phyloP scores from a whole-genome alignment of 768 basidiomycete species.

The Suillus hirtellus region DNA sequence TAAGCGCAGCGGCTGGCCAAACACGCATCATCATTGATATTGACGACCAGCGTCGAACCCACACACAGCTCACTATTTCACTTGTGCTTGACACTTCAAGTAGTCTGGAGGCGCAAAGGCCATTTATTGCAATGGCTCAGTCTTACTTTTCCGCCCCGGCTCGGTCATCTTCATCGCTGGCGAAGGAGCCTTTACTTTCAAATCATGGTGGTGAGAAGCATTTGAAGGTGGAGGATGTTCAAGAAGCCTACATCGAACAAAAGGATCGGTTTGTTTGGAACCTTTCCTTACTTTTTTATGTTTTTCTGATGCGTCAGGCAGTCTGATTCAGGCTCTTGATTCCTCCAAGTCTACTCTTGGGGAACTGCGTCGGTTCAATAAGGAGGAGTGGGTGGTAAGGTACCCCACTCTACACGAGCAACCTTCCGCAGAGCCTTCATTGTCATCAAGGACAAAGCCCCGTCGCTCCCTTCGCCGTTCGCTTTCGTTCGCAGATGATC shows the following conservation, averaged over 20 bases:
- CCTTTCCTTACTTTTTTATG: not conserved
- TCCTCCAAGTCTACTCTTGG: constrained; percentile 65
- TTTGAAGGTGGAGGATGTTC: constrained; percentile 67
- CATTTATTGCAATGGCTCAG: constrained; percentile 7
- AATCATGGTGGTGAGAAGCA: constrained; percentile 25
- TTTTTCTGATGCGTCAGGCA: constrained; percentile 30
- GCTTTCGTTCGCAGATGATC: constrained; percentile 85
- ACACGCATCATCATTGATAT: constrained; percentile 1
- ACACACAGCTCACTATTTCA: not conserved
- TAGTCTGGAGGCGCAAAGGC: not conserved
- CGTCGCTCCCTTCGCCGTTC: constrained; percentile 60
- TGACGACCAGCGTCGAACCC: not conserved
- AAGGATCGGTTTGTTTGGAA: constrained; percentile 63
- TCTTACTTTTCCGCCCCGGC: constrained; percentile 8
- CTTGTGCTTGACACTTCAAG: constrained; percentile 9
- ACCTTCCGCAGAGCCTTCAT: constrained; percentile 26
- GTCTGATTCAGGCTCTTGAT: constrained; percentile 77
- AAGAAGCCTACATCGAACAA: constrained; percentile 72
- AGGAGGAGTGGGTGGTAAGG: constrained; percentile 82
- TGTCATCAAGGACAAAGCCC: constrained; percentile 26
- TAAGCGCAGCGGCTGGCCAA: constrained; percentile 1
- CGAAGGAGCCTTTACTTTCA: constrained; percentile 18
- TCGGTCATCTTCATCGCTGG: constrained; percentile 7
- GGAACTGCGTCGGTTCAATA: constrained; percentile 79
- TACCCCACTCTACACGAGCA: constrained; percentile 77